Base-by-base conservation (phyloP, 2,329 filamentous ascomycete genomes). In the Diplodia sapinea region DNA sequence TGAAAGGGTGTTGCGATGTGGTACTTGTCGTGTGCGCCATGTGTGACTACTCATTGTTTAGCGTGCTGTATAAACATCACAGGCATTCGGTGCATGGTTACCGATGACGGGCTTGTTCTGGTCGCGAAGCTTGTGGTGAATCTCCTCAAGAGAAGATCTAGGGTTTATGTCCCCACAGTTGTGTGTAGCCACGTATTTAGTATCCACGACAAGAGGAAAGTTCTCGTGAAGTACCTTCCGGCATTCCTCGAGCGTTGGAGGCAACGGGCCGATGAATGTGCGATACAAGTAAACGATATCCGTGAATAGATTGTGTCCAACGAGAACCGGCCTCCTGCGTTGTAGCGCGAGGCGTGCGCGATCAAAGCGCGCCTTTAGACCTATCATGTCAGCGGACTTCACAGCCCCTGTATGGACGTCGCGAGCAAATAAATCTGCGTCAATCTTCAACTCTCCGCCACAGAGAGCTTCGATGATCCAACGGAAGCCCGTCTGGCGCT, bases 281-380 rank as follows among this genome's bases (percentile, higher is more conserved):
- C 81, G 77, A 74, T 89, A 88, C 43, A 91, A 76, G 72, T 90
- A 90, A 43, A 87, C 83, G 3, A 91, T 79, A 71, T 91, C 88
- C 1, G 85, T 83, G 70, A 91, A 86, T 68, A 87, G 81, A 71
- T 91, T 91, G 77, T 91, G 88, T 0, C 88, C 88, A 3, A 91
- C 82, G 0, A 91, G 72, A 0, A 87, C 79, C 2, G 83, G 81
- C 15, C 82, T 80, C 23, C 80, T 82, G 23, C 76, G 74, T 52
- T 79, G 80, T 13, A 89, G 73, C 5, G 78, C 74, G 5, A 75
- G 71, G 64, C 82, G 78, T 0, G 79, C 79, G 20, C 78, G 76
- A 40, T 79, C 71, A 57, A 82, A 81, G 38, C 78, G 76, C 40
- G 75, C 73, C 38, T 75, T 78, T 68, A 77, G 73, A 50, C 77